These are phyloP conservation scores for Xylaria sp. DNA, from an alignment of 2,329 filamentous ascomycete genomes.

Conservation along the genomic window DNA sequence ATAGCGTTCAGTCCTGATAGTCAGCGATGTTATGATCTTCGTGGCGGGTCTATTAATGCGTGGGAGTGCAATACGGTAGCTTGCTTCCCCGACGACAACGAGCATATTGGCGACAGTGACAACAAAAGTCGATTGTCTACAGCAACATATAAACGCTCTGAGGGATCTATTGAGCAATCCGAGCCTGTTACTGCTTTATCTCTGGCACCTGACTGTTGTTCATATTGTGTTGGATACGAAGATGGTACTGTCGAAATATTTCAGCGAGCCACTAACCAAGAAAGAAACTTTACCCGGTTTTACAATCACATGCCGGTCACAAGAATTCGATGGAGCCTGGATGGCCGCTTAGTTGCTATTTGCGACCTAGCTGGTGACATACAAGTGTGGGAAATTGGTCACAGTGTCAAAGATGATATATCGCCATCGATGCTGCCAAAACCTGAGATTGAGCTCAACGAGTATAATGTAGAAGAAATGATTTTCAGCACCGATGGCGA, in stretches of 20 bases:
- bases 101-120: neutral
- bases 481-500: neutral
- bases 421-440: neutral
- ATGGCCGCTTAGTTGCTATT: neutral
- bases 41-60: constrained; percentile 39
- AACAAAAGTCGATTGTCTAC: neutral
- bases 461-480: neutral
- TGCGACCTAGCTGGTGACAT: constrained; percentile 1
- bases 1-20: constrained; percentile 41
- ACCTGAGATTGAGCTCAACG: neutral
- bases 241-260: constrained; percentile 4
- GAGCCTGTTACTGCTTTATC: constrained; percentile 2
- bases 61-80: constrained; percentile 40
- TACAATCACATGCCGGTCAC: neutral
- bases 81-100: constrained; percentile 24
- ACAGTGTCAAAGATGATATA: neutral
- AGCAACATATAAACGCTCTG: neutral
- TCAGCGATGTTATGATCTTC: constrained; percentile 40
- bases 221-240: constrained; percentile 20
- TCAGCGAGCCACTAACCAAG: neutral
- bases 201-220: constrained; percentile 1
- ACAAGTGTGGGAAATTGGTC: neutral
- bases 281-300: neutral
- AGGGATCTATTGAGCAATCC: neutral
- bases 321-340: neutral